Evolutionary conservation across 2,329 filamentous ascomycete species (phyloP), one percentile per base, ranked within the genome.

Genomic region (Ceratocystis harringtonii): DNA sequence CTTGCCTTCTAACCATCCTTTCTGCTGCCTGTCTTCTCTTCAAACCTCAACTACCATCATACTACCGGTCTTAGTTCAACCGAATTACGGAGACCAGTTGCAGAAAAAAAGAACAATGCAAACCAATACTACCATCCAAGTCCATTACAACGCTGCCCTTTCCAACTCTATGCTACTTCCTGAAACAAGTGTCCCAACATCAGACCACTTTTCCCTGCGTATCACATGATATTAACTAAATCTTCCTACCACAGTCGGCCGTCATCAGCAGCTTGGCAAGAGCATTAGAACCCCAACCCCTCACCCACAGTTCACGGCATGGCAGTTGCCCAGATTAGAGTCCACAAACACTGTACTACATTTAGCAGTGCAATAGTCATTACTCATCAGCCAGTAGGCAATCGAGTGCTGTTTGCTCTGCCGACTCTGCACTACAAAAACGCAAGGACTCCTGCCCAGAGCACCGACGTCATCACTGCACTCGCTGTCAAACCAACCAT

Each of bases 401-500:
- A 19, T 48, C 45, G 8, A 28, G 48, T n/a, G 8, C 48, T n/a
- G 48, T 52, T 52, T 28, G 19, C 48, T 52, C 3, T 52, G 19
- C 22, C 48, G 10, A 52, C 48, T 25, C 48, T 25, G 22, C 48
- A 19, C 45, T 63, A 65, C 44, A 65, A 41, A 32, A 65, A 65
- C 25, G 17, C n/a, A 50, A 65, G 44, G 6, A 52, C 63, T 32
- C 28, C 63, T 36, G 32, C 43, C 63, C 55, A 65, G 5, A 65
- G 22, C 1, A n/a, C 43, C 10, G 41, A 65, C 17, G 63, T 41
- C 63, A 69, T 66, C 69, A 52, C 57, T 30, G 55, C 63, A 28
- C 63, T 61, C 7, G 8, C 30, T 25, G 22, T 71, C 74, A 73
- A 77, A 30, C 17, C 69, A 52, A 76, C 63, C 30, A 60, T 44